phyloP scores from a whole-genome alignment of 768 basidiomycete genomes.

The Trametes meyenii region DNA sequence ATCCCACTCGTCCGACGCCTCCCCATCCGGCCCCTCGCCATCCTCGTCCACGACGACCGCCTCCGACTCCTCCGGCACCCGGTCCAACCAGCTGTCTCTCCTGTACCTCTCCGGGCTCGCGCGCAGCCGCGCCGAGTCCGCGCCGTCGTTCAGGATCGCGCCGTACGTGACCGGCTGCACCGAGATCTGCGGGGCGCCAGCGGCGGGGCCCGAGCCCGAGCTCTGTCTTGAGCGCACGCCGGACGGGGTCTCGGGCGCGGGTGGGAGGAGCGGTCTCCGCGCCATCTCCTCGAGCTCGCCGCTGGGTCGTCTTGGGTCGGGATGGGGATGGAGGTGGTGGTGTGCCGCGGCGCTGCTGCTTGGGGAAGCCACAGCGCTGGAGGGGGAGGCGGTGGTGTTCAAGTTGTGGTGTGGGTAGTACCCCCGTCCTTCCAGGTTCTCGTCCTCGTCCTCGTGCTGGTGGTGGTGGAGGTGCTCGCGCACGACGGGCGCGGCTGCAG shows the following conservation, averaged over 20 bases:
- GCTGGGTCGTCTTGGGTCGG: no score
- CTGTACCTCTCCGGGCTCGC: slow-evolving; percentile 31
- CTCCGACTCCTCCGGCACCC: slow-evolving; percentile 35
- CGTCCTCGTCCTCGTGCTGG: background rate
- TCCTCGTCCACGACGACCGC: slow-evolving; percentile 37
- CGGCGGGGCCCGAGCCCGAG: no score
- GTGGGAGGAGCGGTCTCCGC: slow-evolving; percentile 21
- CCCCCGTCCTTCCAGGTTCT: background rate
- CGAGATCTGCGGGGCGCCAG: no score
- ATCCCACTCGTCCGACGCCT: slow-evolving; percentile 48
- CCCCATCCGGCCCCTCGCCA: slow-evolving; percentile 32
- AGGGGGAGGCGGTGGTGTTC: background rate
- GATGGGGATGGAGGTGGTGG: no score
- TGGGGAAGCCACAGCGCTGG: background rate
- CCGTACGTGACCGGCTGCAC: slow-evolving; percentile 16
- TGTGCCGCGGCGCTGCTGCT: background rate
- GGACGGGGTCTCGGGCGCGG: background rate
- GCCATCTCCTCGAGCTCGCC: slow-evolving; percentile 13
- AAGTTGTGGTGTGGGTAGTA: background rate
- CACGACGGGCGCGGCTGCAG: slow-evolving; percentile 13
- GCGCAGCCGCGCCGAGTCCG: slow-evolving; percentile 19
- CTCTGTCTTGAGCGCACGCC: background rate
- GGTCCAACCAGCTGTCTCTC: slow-evolving; percentile 29
- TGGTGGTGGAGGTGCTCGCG: background rate
- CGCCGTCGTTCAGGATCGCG: slow-evolving; percentile 5